Evolutionary conservation across 306 rosid species (phyloP), one percentile per base, ranked within the genome.

Genomic region (Cucurbita argyrosperma): DNA sequence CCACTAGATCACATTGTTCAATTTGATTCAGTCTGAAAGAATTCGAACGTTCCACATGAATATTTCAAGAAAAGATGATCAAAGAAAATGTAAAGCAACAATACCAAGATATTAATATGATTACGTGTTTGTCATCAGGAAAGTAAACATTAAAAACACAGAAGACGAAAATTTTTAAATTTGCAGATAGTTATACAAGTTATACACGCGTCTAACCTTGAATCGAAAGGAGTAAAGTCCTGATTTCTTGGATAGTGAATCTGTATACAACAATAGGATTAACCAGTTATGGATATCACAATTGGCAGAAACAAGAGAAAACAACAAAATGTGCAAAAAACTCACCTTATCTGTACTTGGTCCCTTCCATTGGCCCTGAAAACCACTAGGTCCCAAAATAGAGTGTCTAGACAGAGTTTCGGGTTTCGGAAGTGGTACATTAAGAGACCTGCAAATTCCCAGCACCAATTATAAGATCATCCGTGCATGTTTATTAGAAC

Each of bases 341-440:
- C 68, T 75, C 80, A 91, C 99, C 97, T 91, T 95, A 56, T 79
- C 87, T 52, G 89, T 75, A 47, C 84, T 88, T 21, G 97, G 96
- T 62, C 88, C 97, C 45, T 71, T 90, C 99, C 99, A 91, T 83
- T 95, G 97, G 62, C 90, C 92, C 74, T 71, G 88, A 74, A 95
- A 93, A 80, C 97, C 99, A 87, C 81, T 91, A 47, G 96, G 97
- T 65, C 99, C 99, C 80, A 95, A 84, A 82, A 91, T 79, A 54
- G 97, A 95, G 81, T 95, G 99, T 81, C 99, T 89, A 64, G 96
- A 95, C 84, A 91, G 80, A 72, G 99, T 95, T 76, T 95, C 99
- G 80, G 87, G 89, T 77, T 88, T 95, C 43, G 99, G 96, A 76
- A 71, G 79, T 37, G 89, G 86, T 59, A 82, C 64, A 83, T 71